phyloP scores from a whole-genome alignment of 768 basidiomycete species.

The Suillus hirtellus region DNA sequence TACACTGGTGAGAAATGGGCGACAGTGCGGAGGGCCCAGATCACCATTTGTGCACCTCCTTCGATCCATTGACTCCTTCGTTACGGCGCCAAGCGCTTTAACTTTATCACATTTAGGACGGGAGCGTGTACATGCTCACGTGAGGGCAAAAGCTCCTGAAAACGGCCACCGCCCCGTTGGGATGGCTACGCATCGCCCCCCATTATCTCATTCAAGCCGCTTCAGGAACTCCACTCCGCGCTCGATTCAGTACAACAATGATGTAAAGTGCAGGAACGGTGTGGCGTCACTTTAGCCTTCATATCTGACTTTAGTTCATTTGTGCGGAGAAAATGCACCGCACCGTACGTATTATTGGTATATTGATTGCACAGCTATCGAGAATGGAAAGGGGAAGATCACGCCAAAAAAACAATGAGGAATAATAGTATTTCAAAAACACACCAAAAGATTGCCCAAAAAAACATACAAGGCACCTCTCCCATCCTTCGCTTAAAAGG shows the following conservation, averaged over 20 bases:
- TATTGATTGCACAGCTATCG: constrained; percentile 1
- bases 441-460: background rate
- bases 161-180: constrained; percentile 22
- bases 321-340: background rate
- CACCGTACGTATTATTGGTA: constrained; percentile 5
- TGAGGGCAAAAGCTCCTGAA: background rate
- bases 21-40: constrained; percentile 9
- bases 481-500: constrained; percentile 11
- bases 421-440: no score
- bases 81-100: constrained; percentile 5
- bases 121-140: background rate
- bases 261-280: constrained; percentile 10
- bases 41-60: constrained; percentile 4
- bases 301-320: background rate
- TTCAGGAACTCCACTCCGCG: constrained; percentile 8
- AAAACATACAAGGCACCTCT: constrained; percentile 1
- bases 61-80: background rate
- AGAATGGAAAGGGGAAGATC: constrained; percentile 8
- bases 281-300: constrained; percentile 8
- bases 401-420: background rate
- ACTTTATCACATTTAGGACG: constrained; percentile 6
- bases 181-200: constrained; percentile 38
- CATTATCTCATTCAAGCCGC: constrained; percentile 32
- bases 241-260: constrained; percentile 1
- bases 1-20: constrained; percentile 13